Evolutionary conservation across 345 rosid species (phyloP).

Genomic region (Salix udensis): DNA sequence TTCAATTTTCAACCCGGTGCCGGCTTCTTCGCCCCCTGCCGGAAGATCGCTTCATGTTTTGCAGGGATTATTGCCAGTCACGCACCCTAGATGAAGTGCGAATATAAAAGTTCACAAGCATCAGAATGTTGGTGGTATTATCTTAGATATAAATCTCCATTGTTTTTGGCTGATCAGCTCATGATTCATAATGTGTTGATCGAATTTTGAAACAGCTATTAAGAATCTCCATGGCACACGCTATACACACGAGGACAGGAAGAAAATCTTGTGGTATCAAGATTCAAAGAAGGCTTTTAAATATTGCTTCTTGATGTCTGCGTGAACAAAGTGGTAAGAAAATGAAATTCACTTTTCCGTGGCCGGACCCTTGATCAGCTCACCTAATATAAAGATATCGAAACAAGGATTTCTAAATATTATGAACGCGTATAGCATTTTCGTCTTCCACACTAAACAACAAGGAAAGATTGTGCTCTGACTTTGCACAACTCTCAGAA

Average conservation of each 20-base stretch:
- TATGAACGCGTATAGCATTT: background rate
- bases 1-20: background rate
- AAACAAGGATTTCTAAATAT: background rate
- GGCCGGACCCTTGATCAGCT: background rate
- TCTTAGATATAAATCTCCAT: background rate
- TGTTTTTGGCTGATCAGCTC: background rate
- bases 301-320: background rate
- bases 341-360: background rate
- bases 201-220: background rate
- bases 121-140: background rate
- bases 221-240: no score
- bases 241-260: background rate
- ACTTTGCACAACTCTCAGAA: no score
- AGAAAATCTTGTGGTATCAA: background rate
- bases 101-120: background rate
- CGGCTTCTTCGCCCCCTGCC: constrained; percentile 1
- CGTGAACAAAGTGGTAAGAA: background rate
- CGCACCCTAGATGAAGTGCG: background rate
- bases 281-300: background rate
- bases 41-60: background rate
- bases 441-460: background rate
- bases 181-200: constrained; percentile 5
- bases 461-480: background rate
- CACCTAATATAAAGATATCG: background rate
- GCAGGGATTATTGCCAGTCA: background rate